Conservation (phyloP, 1,284 basidiomycete genomes). For the Fomitopsis pinicola region DNA sequence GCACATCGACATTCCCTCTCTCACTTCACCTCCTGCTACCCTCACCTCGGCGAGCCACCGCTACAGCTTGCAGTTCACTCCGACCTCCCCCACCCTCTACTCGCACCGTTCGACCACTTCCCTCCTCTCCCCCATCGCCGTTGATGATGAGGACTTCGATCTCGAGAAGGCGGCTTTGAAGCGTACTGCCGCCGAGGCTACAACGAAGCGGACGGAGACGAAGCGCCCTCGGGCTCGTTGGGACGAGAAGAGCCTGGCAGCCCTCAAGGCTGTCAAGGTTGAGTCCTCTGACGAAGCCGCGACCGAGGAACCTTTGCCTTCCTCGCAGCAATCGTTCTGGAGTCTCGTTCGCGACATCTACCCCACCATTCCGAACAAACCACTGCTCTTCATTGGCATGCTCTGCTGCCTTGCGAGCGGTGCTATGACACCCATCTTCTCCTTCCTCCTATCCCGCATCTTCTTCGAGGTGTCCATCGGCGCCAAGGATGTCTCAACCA, state of each 20-base stretch:
- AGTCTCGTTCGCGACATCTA: conserved; percentile 57
- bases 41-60: conserved; percentile 31
- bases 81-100: conserved; percentile 35
- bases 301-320: conserved; percentile 12
- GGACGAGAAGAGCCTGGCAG: conserved; percentile 35
- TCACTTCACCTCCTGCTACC: conserved; percentile 22
- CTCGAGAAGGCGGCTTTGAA: conserved; percentile 23
- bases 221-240: conserved; percentile 32
- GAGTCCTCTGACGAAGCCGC: conserved; percentile 19
- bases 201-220: conserved; percentile 14
- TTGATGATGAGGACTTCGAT: conserved; percentile 35
- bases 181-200: conserved; percentile 16
- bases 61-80: conserved; percentile 60
- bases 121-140: conserved; percentile 24
- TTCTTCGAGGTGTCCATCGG: conserved; percentile 77
- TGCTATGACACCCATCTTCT: conserved; percentile 87
- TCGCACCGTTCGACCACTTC: conserved; percentile 31
- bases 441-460: conserved; percentile 81
- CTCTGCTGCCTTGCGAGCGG: conserved; percentile 67
- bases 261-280: conserved; percentile 30
- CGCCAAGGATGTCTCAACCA: conserved; percentile 52
- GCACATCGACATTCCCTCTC: conserved; percentile 27
- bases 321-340: conserved; percentile 33
- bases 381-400: conserved; percentile 65
- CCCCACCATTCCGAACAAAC: conserved; percentile 76